Evolutionary conservation across 331 rosid species (phyloP), one percentile per base, ranked within the genome.

Genomic region (Pyrus hybrid): DNA sequence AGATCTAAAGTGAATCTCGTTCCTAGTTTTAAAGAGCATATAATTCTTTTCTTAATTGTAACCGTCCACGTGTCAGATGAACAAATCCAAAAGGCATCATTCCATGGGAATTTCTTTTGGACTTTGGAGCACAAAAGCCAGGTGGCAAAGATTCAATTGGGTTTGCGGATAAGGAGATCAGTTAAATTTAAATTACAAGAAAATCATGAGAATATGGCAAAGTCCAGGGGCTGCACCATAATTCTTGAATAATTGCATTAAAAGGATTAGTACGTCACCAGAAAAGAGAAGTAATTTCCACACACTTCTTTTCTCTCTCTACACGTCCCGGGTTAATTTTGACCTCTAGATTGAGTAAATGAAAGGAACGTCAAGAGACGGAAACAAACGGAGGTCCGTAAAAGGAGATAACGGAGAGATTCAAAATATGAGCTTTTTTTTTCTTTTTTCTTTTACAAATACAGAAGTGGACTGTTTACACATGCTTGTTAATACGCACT

Each of bases 341-440:
- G 47, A 12, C 47, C 47, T 12, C 14, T 41, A 3, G 16, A 41
- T 41, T 41, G 47, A 41, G 14, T 41, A 41, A 41, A 41, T 41
- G 14, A 3, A 41, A 12, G 47, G 5, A 41, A 12, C 47, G 47
- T n/a, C 14, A 22, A 57, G 3, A 53, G 58, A 17, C 22, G 1
- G 0, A 17, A 53, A 16, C 11, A 6, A 53, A 18, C 9, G 23
- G 22, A 53, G 58, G 21, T 5, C 1, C 5, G 47, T 41, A 41
- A 12, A 11, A 41, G 47, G 47, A 41, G 4, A 41, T 2, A 3
- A 41, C 1, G 4, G 13, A 41, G 65, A 73, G 76, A 80, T 29
- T 29, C 30, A 29, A 53, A 70, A 70, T n/a, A 53, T 51, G 84
- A 71, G 41, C 76, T 77, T 70, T 73, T 57, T 43, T 17, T 25